phyloP scores from a whole-genome alignment of 495 filamentous ascomycete genomes.

The Aspergillus ostianus region DNA sequence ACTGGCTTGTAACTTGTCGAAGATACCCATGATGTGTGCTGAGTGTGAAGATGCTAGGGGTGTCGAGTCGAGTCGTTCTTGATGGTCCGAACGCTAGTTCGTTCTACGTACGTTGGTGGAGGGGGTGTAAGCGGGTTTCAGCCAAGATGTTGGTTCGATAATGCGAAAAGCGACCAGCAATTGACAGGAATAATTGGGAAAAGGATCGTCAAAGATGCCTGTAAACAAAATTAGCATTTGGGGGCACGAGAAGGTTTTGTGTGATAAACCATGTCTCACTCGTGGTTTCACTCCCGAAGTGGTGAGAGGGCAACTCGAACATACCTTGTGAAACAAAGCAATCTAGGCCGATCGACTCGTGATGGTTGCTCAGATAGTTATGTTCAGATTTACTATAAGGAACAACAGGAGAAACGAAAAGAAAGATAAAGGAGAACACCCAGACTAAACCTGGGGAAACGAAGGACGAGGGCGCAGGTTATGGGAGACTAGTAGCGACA shows the following conservation, averaged over 20 bases:
- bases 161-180: not conserved
- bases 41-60: not conserved
- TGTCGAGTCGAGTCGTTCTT: not conserved
- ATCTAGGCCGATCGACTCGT: not conserved
- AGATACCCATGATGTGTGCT: constrained; percentile 47
- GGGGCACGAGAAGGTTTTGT: not conserved
- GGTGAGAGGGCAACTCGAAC: not conserved
- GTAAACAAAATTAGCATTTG: not conserved
- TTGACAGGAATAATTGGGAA: not conserved
- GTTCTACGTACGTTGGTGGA: not conserved
- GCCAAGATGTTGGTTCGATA: not conserved
- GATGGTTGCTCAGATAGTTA: not conserved
- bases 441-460: not conserved
- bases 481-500: not conserved
- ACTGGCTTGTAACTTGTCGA: constrained; percentile 59
- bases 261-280: not conserved
- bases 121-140: not conserved
- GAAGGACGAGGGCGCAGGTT: not conserved
- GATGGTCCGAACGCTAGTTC: not conserved
- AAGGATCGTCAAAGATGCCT: not conserved
- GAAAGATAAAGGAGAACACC: not conserved
- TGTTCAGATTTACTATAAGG: not conserved
- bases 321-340: not conserved
- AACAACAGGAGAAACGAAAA: not conserved
- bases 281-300: not conserved